Base-by-base conservation (phyloP, 1,139 yeast species). In the Nakaseomyces nivariensis region DNA sequence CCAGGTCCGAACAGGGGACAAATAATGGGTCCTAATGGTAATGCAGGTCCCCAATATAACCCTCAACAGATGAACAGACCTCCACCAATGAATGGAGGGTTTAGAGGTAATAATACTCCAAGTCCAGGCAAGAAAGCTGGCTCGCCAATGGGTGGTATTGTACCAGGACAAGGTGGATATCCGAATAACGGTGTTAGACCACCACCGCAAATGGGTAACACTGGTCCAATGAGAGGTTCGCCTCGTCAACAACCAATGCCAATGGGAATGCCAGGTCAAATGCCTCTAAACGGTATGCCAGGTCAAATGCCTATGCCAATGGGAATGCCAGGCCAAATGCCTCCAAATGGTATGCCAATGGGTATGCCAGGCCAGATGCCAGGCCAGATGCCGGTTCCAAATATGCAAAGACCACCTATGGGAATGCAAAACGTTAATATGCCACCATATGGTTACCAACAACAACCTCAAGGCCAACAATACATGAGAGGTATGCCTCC, bases 351-450 rank as follows among this genome's bases (percentile, higher is more conserved):
- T 24, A n/a, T 36, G 45, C 4, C 36, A 22, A 6, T 17, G 22
- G 22, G 22, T 17, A 42, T 42, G 40, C 49, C 38, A 8, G 37
- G 33, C 5, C 47, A 43, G 24, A 47, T 47, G 46, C 47, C 50
- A 2, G 48, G 43, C 17, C 44, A 42, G 9, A 33, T 46, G 43
- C 47, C 44, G 42, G 29, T 13, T 40, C 43, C 31, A 24, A 37
- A 34, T 40, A 47, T 27, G 42, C 40, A 34, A 24, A 45, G 40
- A 17, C 42, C 41, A 17, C 31, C 38, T 25, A 32, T 33, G 38
- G 46, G 38, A 17, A 43, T 27, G 34, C 44, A 31, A 32, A 31
- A 31, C 10, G 37, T 9, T 5, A 26, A 22, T 17, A 37, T 45
- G 47, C 41, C 47, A 6, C 41, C 32, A 10, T 17, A 29, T n/a